phyloP scores from a whole-genome alignment of 371 early-diverging fungal genomes.

The Apophysomyces trapeziformis region DNA sequence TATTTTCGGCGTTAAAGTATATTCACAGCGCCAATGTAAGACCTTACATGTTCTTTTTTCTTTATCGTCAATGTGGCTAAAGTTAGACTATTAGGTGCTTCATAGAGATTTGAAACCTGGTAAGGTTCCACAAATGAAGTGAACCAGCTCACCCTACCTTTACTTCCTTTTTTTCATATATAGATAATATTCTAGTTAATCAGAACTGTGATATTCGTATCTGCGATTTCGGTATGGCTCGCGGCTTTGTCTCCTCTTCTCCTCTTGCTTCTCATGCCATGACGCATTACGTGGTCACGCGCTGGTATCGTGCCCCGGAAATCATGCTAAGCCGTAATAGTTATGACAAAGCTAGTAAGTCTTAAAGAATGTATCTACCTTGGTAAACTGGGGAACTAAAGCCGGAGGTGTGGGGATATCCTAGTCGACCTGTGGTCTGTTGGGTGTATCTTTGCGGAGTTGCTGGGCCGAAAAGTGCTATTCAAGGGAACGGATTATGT shows the following conservation, averaged over 20 bases:
- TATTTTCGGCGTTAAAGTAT: conserved; percentile 86
- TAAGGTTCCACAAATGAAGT: conserved; percentile 17
- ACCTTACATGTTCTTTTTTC: background rate
- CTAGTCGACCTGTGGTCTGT: conserved; percentile 98
- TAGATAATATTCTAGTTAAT: conserved; percentile 88
- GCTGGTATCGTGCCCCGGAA: conserved; percentile 58
- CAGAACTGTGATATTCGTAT: conserved; percentile 80
- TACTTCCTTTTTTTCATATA: background rate
- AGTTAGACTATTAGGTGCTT: conserved; percentile 48
- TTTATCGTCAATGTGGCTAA: background rate
- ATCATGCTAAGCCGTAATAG: conserved; percentile 46
- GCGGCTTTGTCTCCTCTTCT: conserved; percentile 36
- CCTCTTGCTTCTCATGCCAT: conserved; percentile 33
- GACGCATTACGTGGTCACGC: conserved; percentile 53
- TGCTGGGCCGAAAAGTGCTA: conserved; percentile 90
- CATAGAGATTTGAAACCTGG: conserved; percentile 91
- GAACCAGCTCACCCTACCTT: conserved; percentile 2
- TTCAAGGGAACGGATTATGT: conserved; percentile 95
- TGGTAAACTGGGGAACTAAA: no score
- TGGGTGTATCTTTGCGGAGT: conserved; percentile 99
- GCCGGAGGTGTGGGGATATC: background rate
- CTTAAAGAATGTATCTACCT: background rate
- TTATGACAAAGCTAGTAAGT: conserved; percentile 49
- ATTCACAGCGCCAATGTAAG: conserved; percentile 88
- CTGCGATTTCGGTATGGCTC: conserved; percentile 60